Percentiles rank a stretch among this genome's conserved stretches.
phyloP scores from a whole-genome alignment of 495 filamentous ascomycete genomes.

The Aspergillus olivimuriae region DNA sequence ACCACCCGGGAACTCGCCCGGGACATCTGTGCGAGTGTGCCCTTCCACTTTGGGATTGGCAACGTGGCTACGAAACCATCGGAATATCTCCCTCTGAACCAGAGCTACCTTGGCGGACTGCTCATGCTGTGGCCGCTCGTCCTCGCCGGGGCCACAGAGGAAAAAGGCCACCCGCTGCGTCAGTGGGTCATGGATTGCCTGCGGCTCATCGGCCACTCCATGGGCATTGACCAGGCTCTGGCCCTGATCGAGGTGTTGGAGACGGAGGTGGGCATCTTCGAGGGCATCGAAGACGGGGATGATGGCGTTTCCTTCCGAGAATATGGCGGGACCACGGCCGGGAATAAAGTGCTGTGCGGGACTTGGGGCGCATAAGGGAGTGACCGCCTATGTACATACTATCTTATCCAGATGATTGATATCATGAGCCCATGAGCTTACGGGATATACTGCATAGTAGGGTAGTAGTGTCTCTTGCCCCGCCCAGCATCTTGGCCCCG shows the following conservation, averaged over 20 bases:
- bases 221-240: conserved; percentile 45
- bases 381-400: no score
- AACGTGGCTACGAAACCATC: conserved; percentile 6
- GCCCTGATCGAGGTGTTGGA: conserved; percentile 34
- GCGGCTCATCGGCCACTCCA: conserved; percentile 33
- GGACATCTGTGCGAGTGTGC: conserved; percentile 43
- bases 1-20: conserved; percentile 30
- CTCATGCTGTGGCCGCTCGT: conserved; percentile 46
- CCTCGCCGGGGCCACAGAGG: conserved; percentile 33
- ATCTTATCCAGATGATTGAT: no score
- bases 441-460: neutral
- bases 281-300: conserved; percentile 11
- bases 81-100: conserved; percentile 9
- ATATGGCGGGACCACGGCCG: neutral
- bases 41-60: conserved; percentile 30
- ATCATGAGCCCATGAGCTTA: no score
- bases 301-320: conserved; percentile 9
- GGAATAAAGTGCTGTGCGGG: conserved; percentile 3
- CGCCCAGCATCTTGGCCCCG: neutral
- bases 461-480: neutral
- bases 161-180: conserved; percentile 24
- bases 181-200: conserved; percentile 40
- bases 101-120: conserved; percentile 34
- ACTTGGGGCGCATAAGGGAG: conserved; percentile 5
- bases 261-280: conserved; percentile 24